Evolutionary conservation across 331 rosid species (phyloP).

Genomic region (Pyrus hybrid): DNA sequence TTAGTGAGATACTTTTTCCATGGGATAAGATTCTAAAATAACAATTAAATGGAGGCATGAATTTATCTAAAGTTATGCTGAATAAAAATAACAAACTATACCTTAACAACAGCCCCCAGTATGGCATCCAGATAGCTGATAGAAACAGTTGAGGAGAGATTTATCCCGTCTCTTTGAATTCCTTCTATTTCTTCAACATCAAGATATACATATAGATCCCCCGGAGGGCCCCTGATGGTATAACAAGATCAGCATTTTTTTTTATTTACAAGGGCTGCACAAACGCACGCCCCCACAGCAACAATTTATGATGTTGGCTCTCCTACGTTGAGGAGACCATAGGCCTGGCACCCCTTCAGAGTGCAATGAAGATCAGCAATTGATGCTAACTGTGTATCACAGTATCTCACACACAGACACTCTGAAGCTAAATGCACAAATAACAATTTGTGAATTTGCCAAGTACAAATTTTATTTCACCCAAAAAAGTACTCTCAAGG

Average conservation of each 20-base stretch:
- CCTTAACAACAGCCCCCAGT: slow-evolving; percentile 69
- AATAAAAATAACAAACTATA: slow-evolving; percentile 14
- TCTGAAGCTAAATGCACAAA: not conserved
- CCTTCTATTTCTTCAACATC: slow-evolving; percentile 71
- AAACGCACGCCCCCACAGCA: too few species aligned
- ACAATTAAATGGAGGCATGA: not conserved
- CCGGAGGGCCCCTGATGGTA: slow-evolving; percentile 78
- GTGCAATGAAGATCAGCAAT: slow-evolving; percentile 8
- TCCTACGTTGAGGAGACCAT: too few species aligned
- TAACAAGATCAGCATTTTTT: slow-evolving; percentile 11
- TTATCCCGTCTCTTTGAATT: slow-evolving; percentile 89
- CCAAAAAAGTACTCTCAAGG: not conserved
- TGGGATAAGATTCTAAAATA: not conserved
- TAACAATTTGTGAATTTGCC: not conserved
- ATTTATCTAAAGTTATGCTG: not conserved
- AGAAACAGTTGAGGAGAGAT: slow-evolving; percentile 64
- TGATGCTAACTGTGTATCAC: slow-evolving; percentile 9
- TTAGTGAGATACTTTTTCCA: not conserved
- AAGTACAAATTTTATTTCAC: not conserved
- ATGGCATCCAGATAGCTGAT: slow-evolving; percentile 82
- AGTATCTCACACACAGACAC: not conserved
- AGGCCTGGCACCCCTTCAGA: too few species aligned
- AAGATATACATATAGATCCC: slow-evolving; percentile 88
- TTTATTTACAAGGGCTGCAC: too few species aligned
- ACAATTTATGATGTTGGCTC: too few species aligned